Conservation (phyloP, 2,329 filamentous ascomycete genomes). For the Scorias spongiosa region DNA sequence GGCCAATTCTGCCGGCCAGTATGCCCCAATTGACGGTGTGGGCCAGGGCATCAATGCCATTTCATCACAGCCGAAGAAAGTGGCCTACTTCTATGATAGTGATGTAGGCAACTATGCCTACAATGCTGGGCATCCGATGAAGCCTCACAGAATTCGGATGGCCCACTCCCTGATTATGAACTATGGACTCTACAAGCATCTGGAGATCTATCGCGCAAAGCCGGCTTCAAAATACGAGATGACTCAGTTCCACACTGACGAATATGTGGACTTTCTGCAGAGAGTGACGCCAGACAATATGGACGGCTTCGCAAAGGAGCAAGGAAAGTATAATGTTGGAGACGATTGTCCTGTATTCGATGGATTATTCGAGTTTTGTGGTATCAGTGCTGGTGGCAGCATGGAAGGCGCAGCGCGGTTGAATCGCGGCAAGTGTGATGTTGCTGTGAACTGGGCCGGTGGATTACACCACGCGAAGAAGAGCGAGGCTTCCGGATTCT, state of each 20-base stretch:
- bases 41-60: conserved; percentile 33
- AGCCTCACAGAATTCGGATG: conserved; percentile 53
- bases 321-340: conserved; percentile 60
- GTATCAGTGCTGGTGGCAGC: conserved; percentile 52
- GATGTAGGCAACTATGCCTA: conserved; percentile 98
- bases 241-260: conserved; percentile 59
- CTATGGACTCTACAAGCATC: conserved; percentile 57
- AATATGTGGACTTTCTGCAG: conserved; percentile 56
- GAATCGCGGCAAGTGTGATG: conserved; percentile 53
- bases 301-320: conserved; percentile 82
- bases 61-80: conserved; percentile 52
- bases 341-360: conserved; percentile 52
- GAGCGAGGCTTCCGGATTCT: conserved; percentile 32
- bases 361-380: conserved; percentile 55
- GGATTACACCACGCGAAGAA: conserved; percentile 35
- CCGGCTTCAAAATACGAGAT: conserved; percentile 50
- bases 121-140: conserved; percentile 57
- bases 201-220: conserved; percentile 46
- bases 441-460: conserved; percentile 41
- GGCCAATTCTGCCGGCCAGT: conserved; percentile 28
- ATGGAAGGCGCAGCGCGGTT: conserved; percentile 57
- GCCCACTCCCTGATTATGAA: conserved; percentile 53
- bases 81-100: conserved; percentile 96
- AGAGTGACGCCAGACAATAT: conserved; percentile 98
- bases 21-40: conserved; percentile 38